Evolutionary conservation across 2,329 filamentous ascomycete genomes (phyloP).

Genomic region (Daldinia sp.): DNA sequence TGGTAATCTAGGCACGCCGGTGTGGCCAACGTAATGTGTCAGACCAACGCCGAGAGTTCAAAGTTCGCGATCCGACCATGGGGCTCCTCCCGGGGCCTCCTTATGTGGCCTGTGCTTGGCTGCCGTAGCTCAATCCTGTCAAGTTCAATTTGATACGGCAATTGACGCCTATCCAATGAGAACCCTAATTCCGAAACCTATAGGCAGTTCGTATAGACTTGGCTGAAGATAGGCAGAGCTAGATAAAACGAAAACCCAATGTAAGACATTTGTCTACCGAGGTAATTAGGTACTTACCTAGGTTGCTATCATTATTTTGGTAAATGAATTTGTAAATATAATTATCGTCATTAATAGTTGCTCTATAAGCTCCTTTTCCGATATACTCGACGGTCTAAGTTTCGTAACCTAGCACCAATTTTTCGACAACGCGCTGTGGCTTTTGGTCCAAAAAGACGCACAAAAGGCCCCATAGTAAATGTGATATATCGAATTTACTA

Average conservation of each 20-base stretch:
- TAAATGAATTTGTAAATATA: too few relatives aligned
- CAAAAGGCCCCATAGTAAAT: constrained; percentile 20
- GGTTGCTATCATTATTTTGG: too few relatives aligned
- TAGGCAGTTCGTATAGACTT: not conserved
- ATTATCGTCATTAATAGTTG: too few relatives aligned
- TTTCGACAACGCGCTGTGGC: not conserved
- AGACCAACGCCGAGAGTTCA: constrained; percentile 14
- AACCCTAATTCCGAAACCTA: not conserved
- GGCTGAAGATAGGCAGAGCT: not conserved
- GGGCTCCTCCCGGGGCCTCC: constrained; percentile 22
- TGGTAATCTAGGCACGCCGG: constrained; percentile 7
- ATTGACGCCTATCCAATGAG: not conserved
- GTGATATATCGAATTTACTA: constrained; percentile 21
- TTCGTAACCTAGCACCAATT: not conserved
- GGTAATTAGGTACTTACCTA: too few relatives aligned
- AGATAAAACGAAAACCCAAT: not conserved
- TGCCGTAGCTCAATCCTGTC: constrained; percentile 3
- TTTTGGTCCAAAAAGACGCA: constrained; percentile 1
- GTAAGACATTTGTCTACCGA: not conserved
- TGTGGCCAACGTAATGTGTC: constrained; percentile 23
- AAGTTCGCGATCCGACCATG: constrained; percentile 17
- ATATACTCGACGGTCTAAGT: not conserved
- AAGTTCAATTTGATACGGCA: not conserved
- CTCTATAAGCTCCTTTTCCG: not conserved
- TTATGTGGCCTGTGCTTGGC: constrained; percentile 20